Percentiles rank a stretch among this genome's conserved stretches.
Evolutionary conservation across 352 stramenopile species (phyloP).

Genomic region (Globisporangium spiculum): DNA sequence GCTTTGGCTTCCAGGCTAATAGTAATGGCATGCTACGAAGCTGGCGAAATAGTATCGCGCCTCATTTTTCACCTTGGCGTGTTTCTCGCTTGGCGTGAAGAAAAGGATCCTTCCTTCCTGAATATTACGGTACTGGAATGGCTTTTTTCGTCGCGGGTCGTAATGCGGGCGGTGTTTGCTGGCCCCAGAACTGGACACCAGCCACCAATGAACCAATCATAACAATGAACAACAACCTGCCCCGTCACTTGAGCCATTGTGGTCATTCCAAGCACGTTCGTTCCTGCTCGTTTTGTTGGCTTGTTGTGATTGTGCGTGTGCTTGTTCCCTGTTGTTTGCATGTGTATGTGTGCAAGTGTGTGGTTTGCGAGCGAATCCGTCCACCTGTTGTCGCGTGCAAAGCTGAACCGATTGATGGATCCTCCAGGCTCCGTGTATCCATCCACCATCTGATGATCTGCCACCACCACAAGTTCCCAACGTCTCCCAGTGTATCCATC

Average conservation of each 20-base stretch:
- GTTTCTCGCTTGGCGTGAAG: not conserved
- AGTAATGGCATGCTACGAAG: not conserved
- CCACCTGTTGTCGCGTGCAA: slow-evolving; percentile 1
- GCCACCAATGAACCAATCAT: not conserved
- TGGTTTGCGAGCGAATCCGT: not conserved
- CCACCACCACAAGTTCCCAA: not conserved
- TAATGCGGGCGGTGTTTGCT: not conserved
- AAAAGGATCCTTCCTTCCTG: not conserved
- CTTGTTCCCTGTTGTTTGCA: not conserved
- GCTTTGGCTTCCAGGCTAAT: not conserved
- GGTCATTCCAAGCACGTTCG: not conserved
- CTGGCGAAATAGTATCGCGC: not conserved
- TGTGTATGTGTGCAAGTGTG: not conserved
- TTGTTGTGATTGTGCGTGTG: not conserved
- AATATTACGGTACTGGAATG: too few relatives aligned
- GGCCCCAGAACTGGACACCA: not conserved
- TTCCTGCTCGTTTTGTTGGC: not conserved
- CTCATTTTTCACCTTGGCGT: not conserved
- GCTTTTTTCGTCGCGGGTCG: not conserved
- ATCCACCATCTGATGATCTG: not conserved
- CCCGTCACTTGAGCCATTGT: not conserved
- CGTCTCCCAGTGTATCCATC: not conserved
- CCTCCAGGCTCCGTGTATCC: not conserved
- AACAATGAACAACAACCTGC: not conserved
- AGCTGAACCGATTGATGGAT: slow-evolving; percentile 11